These are phyloP conservation scores for Xylariaceae sp. DNA, from an alignment of 2,329 filamentous ascomycete species.

Conservation along the genomic window DNA sequence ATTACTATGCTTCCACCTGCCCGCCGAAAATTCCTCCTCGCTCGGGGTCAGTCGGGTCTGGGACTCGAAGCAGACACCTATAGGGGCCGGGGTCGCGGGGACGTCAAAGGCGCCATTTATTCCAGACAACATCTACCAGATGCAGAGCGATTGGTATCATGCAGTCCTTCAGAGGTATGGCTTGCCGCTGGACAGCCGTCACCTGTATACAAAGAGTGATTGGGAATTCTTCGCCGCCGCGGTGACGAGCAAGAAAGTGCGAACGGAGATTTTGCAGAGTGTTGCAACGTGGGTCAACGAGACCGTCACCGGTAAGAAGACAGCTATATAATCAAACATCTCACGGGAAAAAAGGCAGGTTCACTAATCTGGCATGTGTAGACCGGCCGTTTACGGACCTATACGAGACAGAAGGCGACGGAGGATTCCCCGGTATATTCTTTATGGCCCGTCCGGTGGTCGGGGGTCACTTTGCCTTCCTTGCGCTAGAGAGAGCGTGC, in stretches of 20 bases:
- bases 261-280: constrained; percentile 71
- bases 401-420: constrained; percentile 77
- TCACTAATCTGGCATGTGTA: constrained; percentile 21
- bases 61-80: constrained; percentile 24
- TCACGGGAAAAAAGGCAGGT: constrained; percentile 17
- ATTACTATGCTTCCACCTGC: constrained; percentile 77
- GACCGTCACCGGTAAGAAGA: constrained; percentile 63
- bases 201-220: constrained; percentile 85
- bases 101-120: constrained; percentile 59
- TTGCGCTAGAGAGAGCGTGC: constrained; percentile 81
- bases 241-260: constrained; percentile 68
- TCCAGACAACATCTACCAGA: constrained; percentile 73
- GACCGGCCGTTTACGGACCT: constrained; percentile 80
- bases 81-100: constrained; percentile 9
- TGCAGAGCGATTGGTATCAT: constrained; percentile 80
- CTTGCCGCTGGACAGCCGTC: constrained; percentile 78
- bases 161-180: constrained; percentile 80
- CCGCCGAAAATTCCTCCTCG: constrained; percentile 26
- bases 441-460: constrained; percentile 86
- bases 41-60: constrained; percentile 27
- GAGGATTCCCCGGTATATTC: constrained; percentile 71
- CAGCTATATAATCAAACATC: not conserved
- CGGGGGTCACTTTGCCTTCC: constrained; percentile 82
- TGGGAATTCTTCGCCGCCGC: constrained; percentile 91
- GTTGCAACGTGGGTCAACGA: constrained; percentile 85